Base-by-base conservation (phyloP, 768 basidiomycete species). In the Mycena venus region DNA sequence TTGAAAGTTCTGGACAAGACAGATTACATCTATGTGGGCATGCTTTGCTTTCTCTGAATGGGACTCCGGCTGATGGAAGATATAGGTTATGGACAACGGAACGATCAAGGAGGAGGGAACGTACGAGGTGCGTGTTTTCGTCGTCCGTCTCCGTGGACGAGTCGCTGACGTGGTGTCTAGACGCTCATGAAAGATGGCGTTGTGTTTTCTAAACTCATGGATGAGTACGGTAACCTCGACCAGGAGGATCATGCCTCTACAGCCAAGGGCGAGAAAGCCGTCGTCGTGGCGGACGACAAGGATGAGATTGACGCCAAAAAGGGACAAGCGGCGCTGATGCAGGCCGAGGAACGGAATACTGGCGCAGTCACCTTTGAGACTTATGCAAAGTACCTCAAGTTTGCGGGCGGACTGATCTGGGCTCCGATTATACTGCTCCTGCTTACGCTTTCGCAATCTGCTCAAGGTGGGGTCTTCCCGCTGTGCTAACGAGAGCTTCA, bases 81-180 rank as follows among this genome's bases (percentile, higher is more conserved):
- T 47, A 74, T 47, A 74, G 83, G 73, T 93, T 62, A 87, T 93
- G 83, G 90, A 91, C 47, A 82, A 90, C 61, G 91, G 90, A 8
- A 78, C 82, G 12, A 90, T 94, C 58, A 86, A 85, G 5, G 93
- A 93, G 80, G 84, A 91, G 78, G 93, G 93, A 4, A 89, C 91
- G 1, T 94, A 90, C 75, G 70, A 84, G 62, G 91, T 90, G 73
- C 77, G 78, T 80, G n/a, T 4, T 56, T 25, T 9, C 9, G 9
- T 6, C 9, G 15, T 12, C 49, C 47, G 17, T 40, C 11, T n/a
- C 47, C 27, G 62, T 31, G 75, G 67, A 10, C 59, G 19, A 72
- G 65, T 29, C 32, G 15, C 38, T 62, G 44, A 66, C 11, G 49
- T 55, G 34, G 21, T 9, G 17, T 62, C 0, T 51, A 91, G 89